Conservation (phyloP, 371 early-diverging fungal species). For the Mycotypha africana region DNA sequence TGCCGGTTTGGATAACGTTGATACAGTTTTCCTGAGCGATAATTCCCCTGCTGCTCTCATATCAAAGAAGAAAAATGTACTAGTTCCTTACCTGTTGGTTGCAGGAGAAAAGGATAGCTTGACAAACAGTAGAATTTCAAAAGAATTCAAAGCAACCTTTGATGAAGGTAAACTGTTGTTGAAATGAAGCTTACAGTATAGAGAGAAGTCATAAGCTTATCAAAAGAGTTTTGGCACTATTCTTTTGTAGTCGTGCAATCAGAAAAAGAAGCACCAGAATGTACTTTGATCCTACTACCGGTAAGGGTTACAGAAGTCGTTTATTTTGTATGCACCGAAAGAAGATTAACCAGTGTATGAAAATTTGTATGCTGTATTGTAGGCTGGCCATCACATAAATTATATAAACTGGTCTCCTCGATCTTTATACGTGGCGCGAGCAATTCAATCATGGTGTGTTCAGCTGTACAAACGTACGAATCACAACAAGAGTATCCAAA, state of each 20-base stretch:
- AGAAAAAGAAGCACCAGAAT: not conserved
- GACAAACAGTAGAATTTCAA: conserved; percentile 14
- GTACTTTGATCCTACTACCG: conserved; percentile 7
- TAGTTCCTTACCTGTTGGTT: conserved; percentile 28
- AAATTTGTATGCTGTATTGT: too few relatives aligned
- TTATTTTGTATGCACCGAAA: too few relatives aligned
- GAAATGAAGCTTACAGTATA: too few relatives aligned
- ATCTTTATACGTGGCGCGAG: conserved; percentile 19
- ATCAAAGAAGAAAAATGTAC: conserved; percentile 8
- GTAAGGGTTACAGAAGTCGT: conserved; percentile 5
- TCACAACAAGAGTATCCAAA: too few relatives aligned
- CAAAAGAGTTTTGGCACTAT: too few relatives aligned
- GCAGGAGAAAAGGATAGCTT: conserved; percentile 31
- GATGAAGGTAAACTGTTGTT: conserved; percentile 38
- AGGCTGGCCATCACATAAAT: conserved; percentile 33
- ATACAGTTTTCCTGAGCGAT: conserved; percentile 30
- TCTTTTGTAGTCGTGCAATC: too few relatives aligned
- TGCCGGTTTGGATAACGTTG: conserved; percentile 25
- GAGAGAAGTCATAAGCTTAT: too few relatives aligned
- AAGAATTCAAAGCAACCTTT: conserved; percentile 20
- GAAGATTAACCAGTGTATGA: too few relatives aligned
- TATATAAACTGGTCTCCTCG: conserved; percentile 39
- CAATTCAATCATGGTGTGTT: conserved; percentile 35
- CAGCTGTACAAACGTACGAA: conserved; percentile 15
- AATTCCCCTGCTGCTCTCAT: conserved; percentile 41